These are phyloP conservation scores for Solanum etuberosum DNA, from an alignment of 257 asterid genomes.

Conservation along the genomic window DNA sequence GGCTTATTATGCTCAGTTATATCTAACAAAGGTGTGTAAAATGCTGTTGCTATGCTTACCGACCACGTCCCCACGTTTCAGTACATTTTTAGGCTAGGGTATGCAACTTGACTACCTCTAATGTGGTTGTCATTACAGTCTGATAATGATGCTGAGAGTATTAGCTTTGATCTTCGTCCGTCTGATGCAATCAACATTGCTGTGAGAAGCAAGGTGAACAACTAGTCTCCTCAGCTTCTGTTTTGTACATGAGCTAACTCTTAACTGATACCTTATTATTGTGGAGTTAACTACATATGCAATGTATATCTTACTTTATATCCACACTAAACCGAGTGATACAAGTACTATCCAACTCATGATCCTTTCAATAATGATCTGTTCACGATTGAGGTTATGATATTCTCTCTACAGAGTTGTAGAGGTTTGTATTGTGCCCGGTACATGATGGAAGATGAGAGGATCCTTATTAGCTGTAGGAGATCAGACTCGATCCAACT, in stretches of 20 bases:
- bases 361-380: neutral
- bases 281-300: neutral
- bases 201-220: slow-evolving; percentile 89
- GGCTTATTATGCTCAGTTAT: slow-evolving; percentile 87
- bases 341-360: neutral
- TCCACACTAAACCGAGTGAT: neutral
- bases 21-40: slow-evolving; percentile 54
- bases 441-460: neutral
- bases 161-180: slow-evolving; percentile 88
- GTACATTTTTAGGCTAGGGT: neutral
- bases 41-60: neutral
- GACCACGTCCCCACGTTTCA: neutral
- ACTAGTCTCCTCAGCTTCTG: neutral
- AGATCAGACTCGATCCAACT: neutral
- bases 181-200: slow-evolving; percentile 98
- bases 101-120: neutral
- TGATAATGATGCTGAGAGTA: slow-evolving; percentile 56
- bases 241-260: neutral
- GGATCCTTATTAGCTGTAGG: neutral
- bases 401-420: neutral
- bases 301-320: neutral
- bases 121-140: slow-evolving; percentile 29
- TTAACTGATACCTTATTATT: neutral
- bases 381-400: neutral
- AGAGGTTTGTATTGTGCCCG: neutral